Evolutionary conservation across 2,329 filamentous ascomycete genomes (phyloP), one percentile per base, ranked within the genome.

Genomic region (Cladosporium sp.): DNA sequence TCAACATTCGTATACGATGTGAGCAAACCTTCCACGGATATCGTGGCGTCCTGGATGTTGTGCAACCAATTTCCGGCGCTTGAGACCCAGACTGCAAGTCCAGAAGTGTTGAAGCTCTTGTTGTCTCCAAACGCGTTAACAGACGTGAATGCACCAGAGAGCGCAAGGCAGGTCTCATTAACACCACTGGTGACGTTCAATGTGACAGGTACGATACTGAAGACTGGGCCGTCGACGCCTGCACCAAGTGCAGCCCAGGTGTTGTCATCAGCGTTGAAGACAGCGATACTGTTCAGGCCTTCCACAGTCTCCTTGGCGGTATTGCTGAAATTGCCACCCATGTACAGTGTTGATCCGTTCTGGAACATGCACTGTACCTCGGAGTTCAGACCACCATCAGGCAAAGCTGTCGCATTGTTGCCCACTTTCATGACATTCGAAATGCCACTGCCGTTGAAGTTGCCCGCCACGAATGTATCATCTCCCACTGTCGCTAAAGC

Each of bases 11-110:
- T 81, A 39, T 87, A 80, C 6, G 90, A 83, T 17, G 87, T 88
- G 47, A 99, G 80, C 58, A 86, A 77, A 38, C 94, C 95, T 59
- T 82, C 81, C 66, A 95, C 83, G 6, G 83, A 80, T 57, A 89
- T 85, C 34, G 86, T 81, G 7, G 83, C 76, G 6, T 84, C 77
- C 11, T 74, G 67, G 17, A 97, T 76, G 65, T 95, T 94, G 69
- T 91, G 85, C 15, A 99, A 80, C 94, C 94, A 99, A 70, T 94
- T 94, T 59, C 81, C 82, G 62, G 83, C 80, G 3, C 92, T 95
- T 3, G 90, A 90, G 7, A 97, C 88, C 94, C 94, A 99, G 38
- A 97, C 80, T 14, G 91, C 93, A 68, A 99, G 91, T 2, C 92
- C 92, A 52, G 84, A 75, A 0, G 86, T 88, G 8, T 82, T 68